Evolutionary conservation across 192 early-diverging fungal genomes (phyloP).

Genomic region (Glomus cerebriforme): DNA sequence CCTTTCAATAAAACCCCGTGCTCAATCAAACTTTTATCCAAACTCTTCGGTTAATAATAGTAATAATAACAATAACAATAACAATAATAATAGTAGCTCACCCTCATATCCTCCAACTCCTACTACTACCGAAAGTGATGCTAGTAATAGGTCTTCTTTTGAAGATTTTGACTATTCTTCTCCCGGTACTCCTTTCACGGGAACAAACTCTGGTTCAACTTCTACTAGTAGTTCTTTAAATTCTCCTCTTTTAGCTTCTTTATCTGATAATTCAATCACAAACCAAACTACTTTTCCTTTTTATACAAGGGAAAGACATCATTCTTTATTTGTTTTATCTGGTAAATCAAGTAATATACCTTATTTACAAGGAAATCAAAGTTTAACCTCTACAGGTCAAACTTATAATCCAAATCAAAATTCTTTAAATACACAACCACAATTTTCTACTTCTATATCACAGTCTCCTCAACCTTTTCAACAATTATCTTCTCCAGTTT

Average conservation of each 20-base stretch:
- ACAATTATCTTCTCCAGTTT: not conserved
- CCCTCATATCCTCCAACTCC: not conserved
- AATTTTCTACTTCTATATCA: not conserved
- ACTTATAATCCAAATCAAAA: not conserved
- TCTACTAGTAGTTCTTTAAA: constrained; percentile 22
- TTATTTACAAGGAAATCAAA: not conserved
- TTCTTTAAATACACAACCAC: not conserved
- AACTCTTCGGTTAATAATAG: not conserved
- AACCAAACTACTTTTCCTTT: constrained; percentile 1
- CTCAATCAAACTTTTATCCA: constrained; percentile 22
- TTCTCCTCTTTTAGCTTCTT: constrained; percentile 2
- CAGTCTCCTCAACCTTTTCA: not conserved
- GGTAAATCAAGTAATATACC: not conserved
- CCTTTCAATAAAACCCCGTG: constrained; percentile 23
- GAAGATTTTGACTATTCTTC: constrained; percentile 31
- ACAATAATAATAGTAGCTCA: not conserved
- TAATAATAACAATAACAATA: not conserved
- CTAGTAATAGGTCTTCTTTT: constrained; percentile 21
- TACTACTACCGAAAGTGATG: constrained; percentile 23
- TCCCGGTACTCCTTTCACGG: not conserved
- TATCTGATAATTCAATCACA: not conserved
- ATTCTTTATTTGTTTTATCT: constrained; percentile 30
- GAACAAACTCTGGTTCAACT: constrained; percentile 17
- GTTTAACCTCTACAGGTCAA: not conserved
- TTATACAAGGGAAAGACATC: constrained; percentile 27